Evolutionary conservation across 1,284 basidiomycete species (phyloP).

Genomic region (Moniliophthora roreri): DNA sequence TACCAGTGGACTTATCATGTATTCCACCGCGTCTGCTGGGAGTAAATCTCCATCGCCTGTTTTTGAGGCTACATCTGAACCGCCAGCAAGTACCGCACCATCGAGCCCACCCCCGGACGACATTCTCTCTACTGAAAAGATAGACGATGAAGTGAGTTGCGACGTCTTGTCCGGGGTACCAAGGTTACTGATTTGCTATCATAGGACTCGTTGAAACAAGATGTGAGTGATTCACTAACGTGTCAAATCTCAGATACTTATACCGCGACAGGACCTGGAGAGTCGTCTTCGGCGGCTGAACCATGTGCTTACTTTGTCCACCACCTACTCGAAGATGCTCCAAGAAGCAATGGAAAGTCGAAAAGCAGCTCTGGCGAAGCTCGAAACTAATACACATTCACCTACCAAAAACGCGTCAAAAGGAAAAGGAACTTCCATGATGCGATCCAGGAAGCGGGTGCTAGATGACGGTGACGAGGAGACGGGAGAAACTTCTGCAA

Average conservation of each 20-base stretch:
- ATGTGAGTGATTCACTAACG: too few species aligned
- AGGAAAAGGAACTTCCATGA: not conserved
- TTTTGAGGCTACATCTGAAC: slow-evolving; percentile 24
- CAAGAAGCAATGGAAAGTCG: slow-evolving; percentile 58
- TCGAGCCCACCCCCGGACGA: slow-evolving; percentile 31
- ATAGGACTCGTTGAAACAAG: slow-evolving; percentile 1
- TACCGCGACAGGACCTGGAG: slow-evolving; percentile 38
- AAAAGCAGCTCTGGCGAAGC: slow-evolving; percentile 23
- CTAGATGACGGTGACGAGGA: slow-evolving; percentile 27
- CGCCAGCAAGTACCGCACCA: slow-evolving; percentile 30
- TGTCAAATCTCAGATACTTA: not conserved
- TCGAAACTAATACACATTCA: not conserved
- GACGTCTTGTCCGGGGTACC: slow-evolving; percentile 1
- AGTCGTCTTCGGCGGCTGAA: slow-evolving; percentile 51
- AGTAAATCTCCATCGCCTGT: slow-evolving; percentile 30
- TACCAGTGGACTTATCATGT: not conserved
- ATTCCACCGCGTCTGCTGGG: slow-evolving; percentile 26
- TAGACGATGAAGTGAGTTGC: slow-evolving; percentile 12
- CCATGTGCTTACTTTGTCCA: slow-evolving; percentile 62
- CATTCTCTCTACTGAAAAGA: slow-evolving; percentile 13
- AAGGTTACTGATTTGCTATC: slow-evolving; percentile 3
- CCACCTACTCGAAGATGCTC: slow-evolving; percentile 58
- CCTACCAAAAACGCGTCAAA: not conserved
- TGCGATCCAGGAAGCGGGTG: slow-evolving; percentile 2
- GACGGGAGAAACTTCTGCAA: slow-evolving; percentile 21